Base-by-base conservation (phyloP, 2,329 filamentous ascomycete genomes). In the Domatiomyces globalis region DNA sequence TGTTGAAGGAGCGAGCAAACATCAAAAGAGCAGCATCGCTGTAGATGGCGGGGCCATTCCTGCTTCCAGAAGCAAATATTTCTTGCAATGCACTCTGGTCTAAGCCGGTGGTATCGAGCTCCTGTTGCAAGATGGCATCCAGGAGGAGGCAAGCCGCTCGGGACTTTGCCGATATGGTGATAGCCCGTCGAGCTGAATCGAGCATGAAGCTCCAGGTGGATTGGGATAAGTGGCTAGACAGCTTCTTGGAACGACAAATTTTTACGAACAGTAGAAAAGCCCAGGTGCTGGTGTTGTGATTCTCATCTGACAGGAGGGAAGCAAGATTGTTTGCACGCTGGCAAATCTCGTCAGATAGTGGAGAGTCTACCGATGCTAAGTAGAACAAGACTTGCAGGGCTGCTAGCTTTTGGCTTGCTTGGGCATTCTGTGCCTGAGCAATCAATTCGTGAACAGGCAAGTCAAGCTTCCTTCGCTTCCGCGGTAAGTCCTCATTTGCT, bases 1-100 rank as follows among this genome's bases (percentile, higher is more conserved):
- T 70, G 51, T 81, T 76, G 36, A 92, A 71, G 43, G 94, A 66
- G 50, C 78, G 77, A 15, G 77, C 72, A 79, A 94, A 86, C 43
- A 98, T 66, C 2, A 75, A 71, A 17, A 90, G 71, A 2, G 86
- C 84, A 1, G 87, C 81, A 64, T 96, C 92, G n/a, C 83, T 83
- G 17, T 95, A 70, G 18, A 81, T 65, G 1, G 81, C 80, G 6
- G 92, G 90, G 0, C 89, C 89, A 63, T 83, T 90, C 36, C 90
- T 73, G 61, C 94, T 89, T 45, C 87, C 81, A 19, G 83, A 83
- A 4, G 80, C 78, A 9, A 94, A 73, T 53, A 94, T 83, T 50
- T 76, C 77, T 59, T 84, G 84, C 48, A 87, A 72, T 25, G 83
- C 81, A 52, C 87, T 80, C 2, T 80, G 78, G 15, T 89, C 71